Percentiles rank a stretch among this genome's conserved stretches.
phyloP scores from a whole-genome alignment of 805 yeast genomes.

The Saccharomycopsis vini region DNA sequence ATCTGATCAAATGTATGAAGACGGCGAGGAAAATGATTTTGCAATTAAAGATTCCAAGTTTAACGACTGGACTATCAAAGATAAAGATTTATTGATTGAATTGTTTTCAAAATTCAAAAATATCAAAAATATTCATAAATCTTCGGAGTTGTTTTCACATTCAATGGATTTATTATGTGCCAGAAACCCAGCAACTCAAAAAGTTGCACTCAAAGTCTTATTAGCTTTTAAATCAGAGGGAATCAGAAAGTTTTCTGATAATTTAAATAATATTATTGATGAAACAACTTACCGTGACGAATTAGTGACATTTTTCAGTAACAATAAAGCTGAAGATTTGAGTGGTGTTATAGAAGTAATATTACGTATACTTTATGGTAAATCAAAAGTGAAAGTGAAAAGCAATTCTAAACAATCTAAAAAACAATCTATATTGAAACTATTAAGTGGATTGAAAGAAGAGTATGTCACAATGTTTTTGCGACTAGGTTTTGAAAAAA shows the following conservation, averaged over 20 bases:
- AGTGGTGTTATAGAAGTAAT: slow-evolving; percentile 58
- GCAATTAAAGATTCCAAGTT: slow-evolving; percentile 16
- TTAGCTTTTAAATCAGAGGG: slow-evolving; percentile 52
- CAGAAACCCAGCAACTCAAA: slow-evolving; percentile 55
- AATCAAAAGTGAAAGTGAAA: slow-evolving; percentile 61
- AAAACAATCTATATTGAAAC: slow-evolving; percentile 59
- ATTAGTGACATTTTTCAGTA: slow-evolving; percentile 51
- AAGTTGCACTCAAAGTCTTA: slow-evolving; percentile 60
- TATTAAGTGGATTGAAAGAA: slow-evolving; percentile 48
- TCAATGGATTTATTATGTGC: slow-evolving; percentile 52
- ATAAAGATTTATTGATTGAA: slow-evolving; percentile 49
- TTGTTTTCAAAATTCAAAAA: slow-evolving; percentile 58
- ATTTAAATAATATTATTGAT: slow-evolving; percentile 66
- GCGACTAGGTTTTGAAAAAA: slow-evolving; percentile 47
- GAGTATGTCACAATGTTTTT: slow-evolving; percentile 52
- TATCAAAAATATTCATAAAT: slow-evolving; percentile 43
- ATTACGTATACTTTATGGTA: slow-evolving; percentile 64
- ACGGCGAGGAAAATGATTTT: slow-evolving; percentile 20
- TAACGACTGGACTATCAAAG: slow-evolving; percentile 38
- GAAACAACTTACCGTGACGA: slow-evolving; percentile 84
- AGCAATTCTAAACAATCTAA: slow-evolving; percentile 68
- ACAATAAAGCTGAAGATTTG: slow-evolving; percentile 46
- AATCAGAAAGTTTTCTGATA: slow-evolving; percentile 62
- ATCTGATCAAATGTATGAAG: slow-evolving; percentile 21
- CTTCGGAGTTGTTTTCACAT: slow-evolving; percentile 45